Evolutionary conservation across 2,329 filamentous ascomycete genomes (phyloP), one percentile per base, ranked within the genome.

Genomic region (Colletotrichum liriopes): DNA sequence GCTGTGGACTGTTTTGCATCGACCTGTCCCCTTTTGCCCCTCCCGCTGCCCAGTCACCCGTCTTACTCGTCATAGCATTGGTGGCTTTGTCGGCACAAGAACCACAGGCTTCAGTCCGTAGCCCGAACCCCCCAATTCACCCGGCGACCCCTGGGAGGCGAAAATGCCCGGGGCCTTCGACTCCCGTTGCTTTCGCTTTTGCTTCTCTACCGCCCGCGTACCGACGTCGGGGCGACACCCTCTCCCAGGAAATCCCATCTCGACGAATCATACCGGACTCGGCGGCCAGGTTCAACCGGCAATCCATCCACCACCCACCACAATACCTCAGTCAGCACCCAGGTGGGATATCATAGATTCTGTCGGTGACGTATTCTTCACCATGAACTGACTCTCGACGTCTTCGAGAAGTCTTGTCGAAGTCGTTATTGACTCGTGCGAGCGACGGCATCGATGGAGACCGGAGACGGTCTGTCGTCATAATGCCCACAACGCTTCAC

Each of bases 401-500:
- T 32, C 5, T 43, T 55, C 49, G 45, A 55, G 29, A 72, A 41
- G 39, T 68, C 56, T 59, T 51, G 14, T 47, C 52, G 52, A 55
- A 49, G 39, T 32, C 47, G 14, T 26, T 61, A 29, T 72, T 72
- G 70, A 72, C 70, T 72, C 70, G 66, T 51, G 66, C 66, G 29
- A 56, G 65, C 60, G 37, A 72, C 45, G 23, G 59, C 39, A 47
- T 35, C 37, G 60, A 72, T 72, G 70, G 54, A 56, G 59, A 60
- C 39, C 68, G 41, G 65, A 70, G 59, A 69, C 43, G 49, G 29
- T 60, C 54, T 72, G 65, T 72, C 70, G 70, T 72, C 70, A 72
- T 72, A 69, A 72, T 72, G 66, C 70, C 70, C 70, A 72, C 70
- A 70, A 67, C 56, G 35, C 64, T 54, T 61, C 47, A 20, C 18